Conservation (phyloP, 1,284 basidiomycete genomes). For the Prillingera fragicola region DNA sequence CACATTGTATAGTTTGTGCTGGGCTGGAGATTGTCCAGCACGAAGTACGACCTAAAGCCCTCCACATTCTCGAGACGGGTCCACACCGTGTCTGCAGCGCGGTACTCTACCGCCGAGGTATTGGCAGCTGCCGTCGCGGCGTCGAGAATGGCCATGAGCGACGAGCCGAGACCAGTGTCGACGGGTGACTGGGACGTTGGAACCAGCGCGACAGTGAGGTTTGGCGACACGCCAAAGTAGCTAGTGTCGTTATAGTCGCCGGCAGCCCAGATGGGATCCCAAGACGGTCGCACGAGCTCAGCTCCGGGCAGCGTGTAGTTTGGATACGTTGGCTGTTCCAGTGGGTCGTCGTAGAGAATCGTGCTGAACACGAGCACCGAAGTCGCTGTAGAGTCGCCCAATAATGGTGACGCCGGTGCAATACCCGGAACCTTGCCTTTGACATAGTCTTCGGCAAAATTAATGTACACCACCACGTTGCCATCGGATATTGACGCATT, state of each 20-base stretch:
- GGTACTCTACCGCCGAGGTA: constrained; percentile 20
- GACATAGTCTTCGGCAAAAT: not conserved
- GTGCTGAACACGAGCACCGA: constrained; percentile 72
- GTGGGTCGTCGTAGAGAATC: constrained; percentile 49
- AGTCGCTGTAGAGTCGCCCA: constrained; percentile 71
- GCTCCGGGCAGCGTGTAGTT: constrained; percentile 71
- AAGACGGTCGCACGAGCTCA: constrained; percentile 52
- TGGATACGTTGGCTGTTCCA: constrained; percentile 58
- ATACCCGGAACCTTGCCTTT: constrained; percentile 33
- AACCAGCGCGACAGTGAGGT: constrained; percentile 37
- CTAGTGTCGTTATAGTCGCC: constrained; percentile 54
- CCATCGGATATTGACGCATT: not conserved
- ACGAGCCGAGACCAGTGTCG: constrained; percentile 47
- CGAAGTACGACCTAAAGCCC: constrained; percentile 35
- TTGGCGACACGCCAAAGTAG: constrained; percentile 53
- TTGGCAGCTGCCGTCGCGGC: constrained; percentile 24
- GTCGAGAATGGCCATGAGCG: constrained; percentile 4
- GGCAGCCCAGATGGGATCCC: constrained; percentile 15
- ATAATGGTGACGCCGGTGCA: constrained; percentile 54
- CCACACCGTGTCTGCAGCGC: constrained; percentile 12
- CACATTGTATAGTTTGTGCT: constrained; percentile 44
- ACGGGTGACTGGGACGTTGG: constrained; percentile 54
- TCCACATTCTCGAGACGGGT: constrained; percentile 18
- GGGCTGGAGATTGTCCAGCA: constrained; percentile 25
- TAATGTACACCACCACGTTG: constrained; percentile 2